A percentile compares a stretch with the other conserved stretches of the same genome.
phyloP scores from a whole-genome alignment of 2,329 filamentous ascomycete genomes.

The Colletotrichum sp. region DNA sequence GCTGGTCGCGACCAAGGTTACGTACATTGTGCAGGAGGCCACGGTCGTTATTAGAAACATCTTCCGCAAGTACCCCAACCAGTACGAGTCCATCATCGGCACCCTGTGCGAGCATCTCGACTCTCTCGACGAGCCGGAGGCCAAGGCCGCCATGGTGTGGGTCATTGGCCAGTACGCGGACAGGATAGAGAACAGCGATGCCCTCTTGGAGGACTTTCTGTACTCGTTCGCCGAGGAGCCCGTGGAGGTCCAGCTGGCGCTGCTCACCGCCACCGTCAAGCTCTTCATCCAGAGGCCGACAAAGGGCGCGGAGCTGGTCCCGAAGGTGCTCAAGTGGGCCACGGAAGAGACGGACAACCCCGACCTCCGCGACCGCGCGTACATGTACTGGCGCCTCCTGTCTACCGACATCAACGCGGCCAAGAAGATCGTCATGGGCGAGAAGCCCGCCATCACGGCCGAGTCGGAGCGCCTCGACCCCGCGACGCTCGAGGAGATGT shows the following conservation, averaged over 20 bases:
- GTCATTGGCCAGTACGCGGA: conserved; percentile 98
- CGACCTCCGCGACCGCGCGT: conserved; percentile 91
- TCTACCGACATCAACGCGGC: conserved; percentile 90
- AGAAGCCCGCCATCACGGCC: conserved; percentile 94
- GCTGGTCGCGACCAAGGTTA: conserved; percentile 95
- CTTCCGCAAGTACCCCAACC: conserved; percentile 98
- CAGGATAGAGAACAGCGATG: conserved; percentile 95
- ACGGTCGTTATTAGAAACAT: conserved; percentile 99
- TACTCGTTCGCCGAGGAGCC: conserved; percentile 94
- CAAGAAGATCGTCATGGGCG: conserved; percentile 91
- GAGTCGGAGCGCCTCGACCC: conserved; percentile 95
- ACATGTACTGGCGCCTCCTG: conserved; percentile 99
- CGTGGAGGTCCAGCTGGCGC: conserved; percentile 91
- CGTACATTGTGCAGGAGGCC: conserved; percentile 98
- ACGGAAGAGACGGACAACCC: conserved; percentile 99
- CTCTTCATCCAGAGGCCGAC: conserved; percentile 97
- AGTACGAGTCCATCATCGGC: conserved; percentile 97
- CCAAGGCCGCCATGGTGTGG: conserved; percentile 99
- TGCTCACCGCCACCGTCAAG: conserved; percentile 96
- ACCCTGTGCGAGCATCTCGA: conserved; percentile 96
- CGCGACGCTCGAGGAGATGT: conserved; percentile 93
- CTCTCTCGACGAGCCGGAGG: conserved; percentile 94
- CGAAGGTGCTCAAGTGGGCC: conserved; percentile 96
- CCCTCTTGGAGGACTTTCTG: conserved; percentile 91
- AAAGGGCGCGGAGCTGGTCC: conserved; percentile 91